Conservation (phyloP, 2,329 filamentous ascomycete species). For the Fusarium sp. region DNA sequence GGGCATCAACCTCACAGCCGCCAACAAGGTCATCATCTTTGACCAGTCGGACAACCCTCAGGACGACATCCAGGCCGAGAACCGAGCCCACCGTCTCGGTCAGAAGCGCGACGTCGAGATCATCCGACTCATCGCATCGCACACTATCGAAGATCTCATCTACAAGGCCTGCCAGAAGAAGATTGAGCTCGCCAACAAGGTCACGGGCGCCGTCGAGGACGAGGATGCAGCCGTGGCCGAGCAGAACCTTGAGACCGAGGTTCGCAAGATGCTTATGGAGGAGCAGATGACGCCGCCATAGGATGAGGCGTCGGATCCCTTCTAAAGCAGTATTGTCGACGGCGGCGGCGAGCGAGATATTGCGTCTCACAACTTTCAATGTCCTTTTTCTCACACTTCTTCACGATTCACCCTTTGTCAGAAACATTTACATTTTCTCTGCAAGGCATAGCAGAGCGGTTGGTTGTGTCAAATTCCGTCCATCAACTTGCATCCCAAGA, state of each 20-base stretch:
- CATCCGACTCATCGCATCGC: constrained; percentile 78
- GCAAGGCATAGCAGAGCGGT: constrained; percentile 25
- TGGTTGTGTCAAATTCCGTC: constrained; percentile 21
- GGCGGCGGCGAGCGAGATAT: background rate
- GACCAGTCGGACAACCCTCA: constrained; percentile 98
- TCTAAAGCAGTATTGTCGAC: constrained; percentile 9
- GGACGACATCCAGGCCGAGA: constrained; percentile 97
- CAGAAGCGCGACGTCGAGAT: constrained; percentile 92
- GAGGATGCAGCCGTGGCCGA: constrained; percentile 42
- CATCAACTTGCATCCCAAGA: constrained; percentile 11
- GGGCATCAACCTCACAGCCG: constrained; percentile 92
- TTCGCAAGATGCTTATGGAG: constrained; percentile 55
- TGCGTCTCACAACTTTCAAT: background rate
- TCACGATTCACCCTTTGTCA: constrained; percentile 8
- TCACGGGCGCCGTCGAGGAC: constrained; percentile 54
- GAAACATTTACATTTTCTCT: constrained; percentile 17
- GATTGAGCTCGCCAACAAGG: constrained; percentile 78
- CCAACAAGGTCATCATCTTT: constrained; percentile 98
- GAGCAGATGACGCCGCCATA: constrained; percentile 52
- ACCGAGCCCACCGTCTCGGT: constrained; percentile 92
- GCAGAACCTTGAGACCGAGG: constrained; percentile 54
- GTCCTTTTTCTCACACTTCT: constrained; percentile 1
- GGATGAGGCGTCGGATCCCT: constrained; percentile 25
- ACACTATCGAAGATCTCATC: constrained; percentile 92
- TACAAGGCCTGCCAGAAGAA: constrained; percentile 92